A percentile compares a stretch with the other conserved stretches of the same genome.
These are phyloP conservation scores for Crassisporium funariophilum DNA, from an alignment of 768 basidiomycete genomes.

Conservation along the genomic window DNA sequence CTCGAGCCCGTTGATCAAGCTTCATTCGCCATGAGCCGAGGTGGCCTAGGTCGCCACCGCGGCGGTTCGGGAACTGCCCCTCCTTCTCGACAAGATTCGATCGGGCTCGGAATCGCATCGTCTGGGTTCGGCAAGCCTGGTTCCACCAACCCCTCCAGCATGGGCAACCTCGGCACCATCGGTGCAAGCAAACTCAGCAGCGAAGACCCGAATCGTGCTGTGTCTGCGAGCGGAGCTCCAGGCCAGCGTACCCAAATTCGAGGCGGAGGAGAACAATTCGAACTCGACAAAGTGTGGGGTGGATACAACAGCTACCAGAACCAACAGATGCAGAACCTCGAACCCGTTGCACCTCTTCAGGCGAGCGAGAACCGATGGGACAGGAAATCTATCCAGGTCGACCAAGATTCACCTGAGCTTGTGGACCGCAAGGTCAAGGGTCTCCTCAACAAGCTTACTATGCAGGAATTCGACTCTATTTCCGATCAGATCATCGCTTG, in stretches of 20 bases:
- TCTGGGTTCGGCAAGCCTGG: slow-evolving; percentile 51
- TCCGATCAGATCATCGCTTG: slow-evolving; percentile 93
- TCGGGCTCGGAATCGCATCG: slow-evolving; percentile 40
- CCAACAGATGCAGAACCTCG: slow-evolving; percentile 40
- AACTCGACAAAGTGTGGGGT: too few relatives aligned
- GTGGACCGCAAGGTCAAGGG: slow-evolving; percentile 93
- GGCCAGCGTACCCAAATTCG: slow-evolving; percentile 84
- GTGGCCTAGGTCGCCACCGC: slow-evolving; percentile 68
- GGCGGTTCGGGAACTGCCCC: slow-evolving; percentile 41
- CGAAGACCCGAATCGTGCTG: slow-evolving; percentile 65
- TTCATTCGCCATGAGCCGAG: slow-evolving; percentile 57
- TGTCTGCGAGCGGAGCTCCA: slow-evolving; percentile 56
- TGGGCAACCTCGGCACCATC: slow-evolving; percentile 68
- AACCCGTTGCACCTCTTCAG: slow-evolving; percentile 79
- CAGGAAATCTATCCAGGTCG: slow-evolving; percentile 48
- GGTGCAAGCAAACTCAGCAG: slow-evolving; percentile 59
- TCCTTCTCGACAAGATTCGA: slow-evolving; percentile 48
- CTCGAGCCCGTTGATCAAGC: slow-evolving; percentile 74
- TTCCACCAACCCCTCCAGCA: slow-evolving; percentile 46
- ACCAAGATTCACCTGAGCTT: slow-evolving; percentile 75
- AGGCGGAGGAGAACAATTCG: slow-evolving; percentile 54
- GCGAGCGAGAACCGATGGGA: slow-evolving; percentile 85
- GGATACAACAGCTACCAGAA: slow-evolving; percentile 33
- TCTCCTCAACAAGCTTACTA: slow-evolving; percentile 92
- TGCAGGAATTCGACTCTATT: slow-evolving; percentile 96